phyloP scores from a whole-genome alignment of 495 filamentous ascomycete species.

The Neurospora sp. region DNA sequence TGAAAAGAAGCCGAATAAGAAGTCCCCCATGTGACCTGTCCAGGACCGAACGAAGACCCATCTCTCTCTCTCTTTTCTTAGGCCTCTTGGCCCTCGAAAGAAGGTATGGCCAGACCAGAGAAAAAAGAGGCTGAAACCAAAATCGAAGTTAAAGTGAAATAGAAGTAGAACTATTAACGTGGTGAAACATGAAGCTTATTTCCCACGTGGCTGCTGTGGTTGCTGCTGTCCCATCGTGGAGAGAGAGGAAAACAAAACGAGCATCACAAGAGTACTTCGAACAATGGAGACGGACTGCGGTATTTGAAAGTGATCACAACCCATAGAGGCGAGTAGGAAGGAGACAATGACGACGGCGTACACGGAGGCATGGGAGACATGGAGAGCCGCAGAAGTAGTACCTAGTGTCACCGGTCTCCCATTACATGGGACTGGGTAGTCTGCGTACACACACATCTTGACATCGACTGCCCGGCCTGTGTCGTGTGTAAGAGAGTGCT shows the following conservation, averaged over 20 bases:
- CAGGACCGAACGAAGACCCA: not conserved
- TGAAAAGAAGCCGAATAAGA: not conserved
- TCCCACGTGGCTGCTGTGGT: not conserved
- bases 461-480: not conserved
- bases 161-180: not conserved
- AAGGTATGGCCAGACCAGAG: not conserved
- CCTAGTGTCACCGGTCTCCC: not conserved
- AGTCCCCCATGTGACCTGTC: no score
- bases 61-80: not conserved
- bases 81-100: not conserved
- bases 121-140: not conserved
- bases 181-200: not conserved
- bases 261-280: not conserved
- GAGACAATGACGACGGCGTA: not conserved
- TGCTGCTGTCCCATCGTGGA: not conserved
- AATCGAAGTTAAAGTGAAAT: not conserved
- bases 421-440: not conserved
- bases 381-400: not conserved
- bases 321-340: not conserved
- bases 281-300: not conserved
- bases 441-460: not conserved
- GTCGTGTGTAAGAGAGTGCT: no score
- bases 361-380: not conserved
- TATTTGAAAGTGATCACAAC: not conserved
- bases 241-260: not conserved